A percentile compares a stretch with the other conserved stretches of the same genome.
Conservation (phyloP, 176 grass and related monocot species). For the Oryza longistaminata region DNA sequence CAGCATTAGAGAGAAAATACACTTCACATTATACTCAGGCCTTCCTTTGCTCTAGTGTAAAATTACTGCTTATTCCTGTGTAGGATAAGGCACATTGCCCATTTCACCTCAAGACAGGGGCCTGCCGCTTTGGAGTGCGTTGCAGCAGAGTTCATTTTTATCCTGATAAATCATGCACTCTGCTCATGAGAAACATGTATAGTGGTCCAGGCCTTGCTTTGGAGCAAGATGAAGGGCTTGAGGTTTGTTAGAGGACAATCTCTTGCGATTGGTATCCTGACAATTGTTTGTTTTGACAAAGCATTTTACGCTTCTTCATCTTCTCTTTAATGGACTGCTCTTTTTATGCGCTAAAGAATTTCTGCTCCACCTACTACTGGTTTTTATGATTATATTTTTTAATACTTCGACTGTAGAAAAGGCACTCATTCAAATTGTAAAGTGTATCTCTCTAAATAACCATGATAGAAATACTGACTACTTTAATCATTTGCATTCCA, state of each 20-base stretch:
- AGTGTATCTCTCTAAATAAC: neutral
- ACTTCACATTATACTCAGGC: neutral
- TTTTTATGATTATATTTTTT: constrained; percentile 9
- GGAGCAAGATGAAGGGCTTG: constrained; percentile 98
- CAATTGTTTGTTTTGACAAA: constrained; percentile 33
- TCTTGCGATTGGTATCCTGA: constrained; percentile 70
- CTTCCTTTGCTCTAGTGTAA: constrained; percentile 19
- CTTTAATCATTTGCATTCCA: constrained; percentile 13
- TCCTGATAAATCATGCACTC: constrained; percentile 87
- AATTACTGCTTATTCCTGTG: constrained; percentile 31
- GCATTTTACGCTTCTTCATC: neutral
- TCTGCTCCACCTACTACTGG: neutral
- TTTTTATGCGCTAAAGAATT: neutral
- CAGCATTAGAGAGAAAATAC: constrained; percentile 2
- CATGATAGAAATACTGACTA: constrained; percentile 9
- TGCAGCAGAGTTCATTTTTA: constrained; percentile 96
- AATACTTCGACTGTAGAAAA: neutral
- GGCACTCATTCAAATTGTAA: neutral
- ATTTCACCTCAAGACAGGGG: constrained; percentile 92
- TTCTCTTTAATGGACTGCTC: neutral
- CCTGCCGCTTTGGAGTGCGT: constrained; percentile 83
- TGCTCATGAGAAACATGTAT: constrained; percentile 99
- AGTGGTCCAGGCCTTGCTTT: constrained; percentile 84
- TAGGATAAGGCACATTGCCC: constrained; percentile 98
- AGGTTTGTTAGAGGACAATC: constrained; percentile 89